Evolutionary conservation across 2,329 filamentous ascomycete genomes (phyloP).

Genomic region (Beauveria sp.): DNA sequence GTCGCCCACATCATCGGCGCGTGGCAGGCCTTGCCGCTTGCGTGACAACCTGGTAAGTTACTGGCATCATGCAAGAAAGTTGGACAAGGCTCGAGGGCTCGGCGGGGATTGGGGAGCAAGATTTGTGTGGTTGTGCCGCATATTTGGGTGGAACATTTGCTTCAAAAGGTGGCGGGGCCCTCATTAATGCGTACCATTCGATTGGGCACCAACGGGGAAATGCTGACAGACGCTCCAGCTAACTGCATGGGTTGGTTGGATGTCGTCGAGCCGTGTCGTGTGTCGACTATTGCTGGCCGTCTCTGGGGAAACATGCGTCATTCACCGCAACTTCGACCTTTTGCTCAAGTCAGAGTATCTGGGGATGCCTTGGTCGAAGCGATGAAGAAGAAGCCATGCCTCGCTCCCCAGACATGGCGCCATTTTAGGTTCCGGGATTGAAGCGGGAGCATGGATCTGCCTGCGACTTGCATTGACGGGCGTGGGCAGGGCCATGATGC

Average conservation of each 20-base stretch:
- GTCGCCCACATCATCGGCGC: neutral
- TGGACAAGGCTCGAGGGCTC: no score
- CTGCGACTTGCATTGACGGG: neutral
- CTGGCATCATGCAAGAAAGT: no score
- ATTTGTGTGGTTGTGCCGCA: neutral
- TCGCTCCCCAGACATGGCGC: slow-evolving; percentile 3
- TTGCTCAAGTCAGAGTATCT: neutral
- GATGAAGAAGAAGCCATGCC: no score
- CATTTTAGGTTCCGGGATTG: slow-evolving; percentile 3
- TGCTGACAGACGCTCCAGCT: neutral
- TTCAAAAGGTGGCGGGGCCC: slow-evolving; percentile 1
- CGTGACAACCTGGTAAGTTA: no score
- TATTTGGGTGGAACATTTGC: slow-evolving; percentile 5
- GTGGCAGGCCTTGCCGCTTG: neutral
- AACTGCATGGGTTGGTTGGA: slow-evolving; percentile 9
- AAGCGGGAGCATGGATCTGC: neutral
- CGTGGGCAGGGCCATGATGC: neutral
- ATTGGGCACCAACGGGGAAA: slow-evolving; percentile 7
- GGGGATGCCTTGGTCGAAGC: neutral
- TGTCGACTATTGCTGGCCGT: neutral
- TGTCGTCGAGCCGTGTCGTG: neutral
- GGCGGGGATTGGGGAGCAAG: no score
- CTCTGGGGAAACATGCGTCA: slow-evolving; percentile 5
- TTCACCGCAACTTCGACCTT: slow-evolving; percentile 8
- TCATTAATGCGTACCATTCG: slow-evolving; percentile 11